Percentiles rank a stretch among this genome's conserved stretches.
Conservation (phyloP, 352 stramenopile genomes). For the Globisporangium solare region DNA sequence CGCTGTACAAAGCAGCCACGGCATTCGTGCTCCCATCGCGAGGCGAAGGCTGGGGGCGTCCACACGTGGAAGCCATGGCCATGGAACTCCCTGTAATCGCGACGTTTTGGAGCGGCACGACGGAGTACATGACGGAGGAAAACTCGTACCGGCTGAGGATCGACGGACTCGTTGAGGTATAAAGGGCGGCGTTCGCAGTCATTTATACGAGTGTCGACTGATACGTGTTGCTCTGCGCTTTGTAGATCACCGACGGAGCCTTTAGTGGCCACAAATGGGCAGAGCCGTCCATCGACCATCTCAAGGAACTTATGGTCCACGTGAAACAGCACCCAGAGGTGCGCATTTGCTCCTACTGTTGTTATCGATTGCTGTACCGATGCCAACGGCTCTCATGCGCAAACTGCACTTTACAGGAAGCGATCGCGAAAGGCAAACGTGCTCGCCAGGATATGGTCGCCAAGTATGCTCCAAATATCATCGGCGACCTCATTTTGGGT, state of each 20-base stretch:
- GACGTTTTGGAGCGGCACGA: constrained; percentile 90
- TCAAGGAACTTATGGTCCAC: constrained; percentile 58
- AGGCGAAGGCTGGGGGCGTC: constrained; percentile 92
- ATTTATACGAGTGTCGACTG: neutral
- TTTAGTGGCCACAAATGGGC: constrained; percentile 85
- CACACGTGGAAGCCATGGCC: constrained; percentile 92
- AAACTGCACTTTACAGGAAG: constrained; percentile 29
- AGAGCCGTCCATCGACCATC: constrained; percentile 69
- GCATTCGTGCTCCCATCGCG: constrained; percentile 89
- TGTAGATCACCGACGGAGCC: constrained; percentile 70
- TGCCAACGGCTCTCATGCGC: no score
- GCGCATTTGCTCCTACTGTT: neutral
- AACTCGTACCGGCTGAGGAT: constrained; percentile 84
- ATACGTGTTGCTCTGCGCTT: neutral
- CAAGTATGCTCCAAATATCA: constrained; percentile 73
- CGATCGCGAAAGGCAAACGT: constrained; percentile 51
- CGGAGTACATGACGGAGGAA: constrained; percentile 83
- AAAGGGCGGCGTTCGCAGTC: neutral
- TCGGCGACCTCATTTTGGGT: constrained; percentile 59
- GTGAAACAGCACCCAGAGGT: constrained; percentile 63
- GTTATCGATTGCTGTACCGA: neutral
- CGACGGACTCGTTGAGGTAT: constrained; percentile 74
- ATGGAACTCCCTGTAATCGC: constrained; percentile 89
- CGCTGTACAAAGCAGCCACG: constrained; percentile 72
- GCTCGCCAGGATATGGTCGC: constrained; percentile 79